Percentiles rank a stretch among this genome's conserved stretches.
Conservation (phyloP, 495 filamentous ascomycete genomes). For the Annulohypoxylon nitens region DNA sequence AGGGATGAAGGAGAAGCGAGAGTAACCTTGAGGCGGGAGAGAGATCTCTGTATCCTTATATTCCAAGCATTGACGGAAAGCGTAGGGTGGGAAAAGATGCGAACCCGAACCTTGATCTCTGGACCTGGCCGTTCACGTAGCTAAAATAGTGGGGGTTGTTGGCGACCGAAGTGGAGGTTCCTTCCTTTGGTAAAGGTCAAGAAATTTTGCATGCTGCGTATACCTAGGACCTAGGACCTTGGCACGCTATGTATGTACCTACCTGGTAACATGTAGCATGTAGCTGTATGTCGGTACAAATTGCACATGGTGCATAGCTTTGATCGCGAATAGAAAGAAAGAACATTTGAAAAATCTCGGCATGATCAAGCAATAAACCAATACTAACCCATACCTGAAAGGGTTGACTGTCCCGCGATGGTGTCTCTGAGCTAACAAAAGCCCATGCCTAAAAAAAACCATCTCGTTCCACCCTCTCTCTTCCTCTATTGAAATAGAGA, state of each 20-base stretch:
- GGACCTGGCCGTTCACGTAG: constrained; percentile 27
- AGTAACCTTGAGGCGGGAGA: constrained; percentile 3
- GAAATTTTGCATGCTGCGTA: constrained; percentile 15
- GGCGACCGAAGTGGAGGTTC: constrained; percentile 21
- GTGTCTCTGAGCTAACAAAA: constrained; percentile 17
- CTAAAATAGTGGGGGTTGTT: constrained; percentile 34
- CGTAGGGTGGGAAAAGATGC: constrained; percentile 12
- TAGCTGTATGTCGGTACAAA: too few species aligned
- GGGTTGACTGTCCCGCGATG: constrained; percentile 9
- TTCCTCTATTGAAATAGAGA: constrained; percentile 1
- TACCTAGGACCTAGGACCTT: constrained; percentile 1
- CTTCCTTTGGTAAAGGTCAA: constrained; percentile 8
- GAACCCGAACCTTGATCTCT: constrained; percentile 35
- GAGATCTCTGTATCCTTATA: constrained; percentile 33
- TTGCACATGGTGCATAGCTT: background rate
- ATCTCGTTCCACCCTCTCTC: constrained; percentile 15
- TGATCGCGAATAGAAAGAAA: background rate
- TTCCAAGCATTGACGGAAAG: constrained; percentile 16
- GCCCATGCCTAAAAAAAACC: background rate
- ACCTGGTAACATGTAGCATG: too few species aligned
- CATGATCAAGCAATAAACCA: constrained; percentile 11
- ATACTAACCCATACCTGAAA: constrained; percentile 22
- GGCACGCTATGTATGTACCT: too few species aligned
- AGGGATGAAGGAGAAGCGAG: constrained; percentile 12
- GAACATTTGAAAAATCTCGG: background rate